Base-by-base conservation (phyloP, 441 rosid genomes). In the Omphalea diandra region DNA sequence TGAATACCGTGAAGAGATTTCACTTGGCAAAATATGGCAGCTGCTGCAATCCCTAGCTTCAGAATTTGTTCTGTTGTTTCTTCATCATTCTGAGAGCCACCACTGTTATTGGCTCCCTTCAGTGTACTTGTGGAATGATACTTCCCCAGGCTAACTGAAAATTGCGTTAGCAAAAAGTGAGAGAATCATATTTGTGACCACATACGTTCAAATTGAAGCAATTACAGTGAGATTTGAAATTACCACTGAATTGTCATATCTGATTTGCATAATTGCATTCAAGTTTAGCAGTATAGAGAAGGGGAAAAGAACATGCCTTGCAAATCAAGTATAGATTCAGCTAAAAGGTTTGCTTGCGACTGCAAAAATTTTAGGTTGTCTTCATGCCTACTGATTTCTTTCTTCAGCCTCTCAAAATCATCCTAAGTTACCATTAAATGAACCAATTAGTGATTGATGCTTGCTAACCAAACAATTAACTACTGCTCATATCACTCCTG, bases 141-240 rank as follows among this genome's bases (percentile, higher is more conserved):
- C 77, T 82, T 88, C 63, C 83, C 85, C 71, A 88, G 75, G 62
- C n/a, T 68, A 75, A 68, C 96, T 89, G 81, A 72, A 65, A 35
- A 77, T 10, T 27, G 22, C 17, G 33, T 47, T 1, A n/a, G 43
- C 65, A 57, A 29, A 40, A 43, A 62, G 29, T n/a, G 8, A 56
- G 27, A 47, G 24, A 29, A 20, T 14, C 32, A 53, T 10, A 59
- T n/a, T 7, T 27, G 15, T 40, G 14, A 63, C 22, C n/a, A 63
- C 18, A 43, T 59, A 10, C 12, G 64, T 50, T 69, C 40, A 29
- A 72, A 29, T 33, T 53, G 52, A 66, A 50, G n/a, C n/a, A n/a
- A n/a, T n/a, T n/a, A n/a, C n/a, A n/a, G n/a, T n/a, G n/a, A n/a
- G n/a, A n/a, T n/a, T n/a, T n/a, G 32, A 33, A 14, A 50, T 22